Percentiles rank a stretch among this genome's conserved stretches.
Conservation (phyloP, 2,329 filamentous ascomycete genomes). For the Ophiostoma sp. region DNA sequence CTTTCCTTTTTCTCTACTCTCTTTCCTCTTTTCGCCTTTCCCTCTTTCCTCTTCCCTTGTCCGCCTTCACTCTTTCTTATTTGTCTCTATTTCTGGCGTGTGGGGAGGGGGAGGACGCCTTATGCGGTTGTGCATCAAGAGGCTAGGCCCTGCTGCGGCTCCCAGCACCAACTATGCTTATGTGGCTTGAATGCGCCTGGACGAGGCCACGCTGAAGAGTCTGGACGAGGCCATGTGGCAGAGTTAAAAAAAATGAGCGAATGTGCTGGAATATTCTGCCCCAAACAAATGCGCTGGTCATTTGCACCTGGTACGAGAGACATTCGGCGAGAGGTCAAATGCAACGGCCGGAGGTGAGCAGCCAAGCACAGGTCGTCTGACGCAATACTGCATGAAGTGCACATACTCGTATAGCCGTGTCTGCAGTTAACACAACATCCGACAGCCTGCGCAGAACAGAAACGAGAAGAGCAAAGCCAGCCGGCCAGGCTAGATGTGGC, state of each 20-base stretch:
- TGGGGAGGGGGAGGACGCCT: neutral
- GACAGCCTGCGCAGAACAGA: neutral
- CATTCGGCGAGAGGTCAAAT: neutral
- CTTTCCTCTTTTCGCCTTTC: neutral
- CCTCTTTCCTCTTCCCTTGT: neutral
- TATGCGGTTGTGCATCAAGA: neutral
- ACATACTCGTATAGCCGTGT: neutral
- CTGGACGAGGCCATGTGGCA: neutral
- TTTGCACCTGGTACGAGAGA: neutral
- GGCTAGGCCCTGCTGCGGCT: neutral
- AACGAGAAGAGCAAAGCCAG: neutral
- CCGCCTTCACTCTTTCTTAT: neutral
- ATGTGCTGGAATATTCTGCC: no score
- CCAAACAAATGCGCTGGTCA: neutral
- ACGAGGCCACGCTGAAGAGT: no score
- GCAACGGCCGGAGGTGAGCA: neutral
- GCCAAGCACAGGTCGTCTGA: slow-evolving; percentile 14
- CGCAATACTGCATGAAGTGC: slow-evolving; percentile 18
- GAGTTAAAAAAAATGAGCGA: neutral
- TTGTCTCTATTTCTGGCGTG: neutral
- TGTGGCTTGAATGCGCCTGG: no score
- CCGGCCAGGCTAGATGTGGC: neutral
- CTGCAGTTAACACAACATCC: neutral
- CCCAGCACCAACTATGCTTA: neutral
- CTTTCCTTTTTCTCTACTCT: neutral